Conservation (phyloP, 352 stramenopile genomes). For the Pseudoperonospora humuli region DNA sequence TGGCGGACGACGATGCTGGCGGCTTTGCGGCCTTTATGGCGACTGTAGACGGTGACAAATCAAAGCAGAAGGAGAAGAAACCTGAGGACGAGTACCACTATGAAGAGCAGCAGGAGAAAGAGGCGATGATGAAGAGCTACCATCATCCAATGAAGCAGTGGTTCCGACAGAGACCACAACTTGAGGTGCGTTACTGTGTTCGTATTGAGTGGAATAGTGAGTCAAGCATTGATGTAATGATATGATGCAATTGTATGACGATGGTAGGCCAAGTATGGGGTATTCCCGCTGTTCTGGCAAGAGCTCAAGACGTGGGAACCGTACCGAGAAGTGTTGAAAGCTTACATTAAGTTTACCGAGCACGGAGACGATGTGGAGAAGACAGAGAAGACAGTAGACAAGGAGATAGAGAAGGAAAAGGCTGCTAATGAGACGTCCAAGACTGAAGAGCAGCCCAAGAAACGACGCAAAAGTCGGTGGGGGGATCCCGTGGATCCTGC, state of each 20-base stretch:
- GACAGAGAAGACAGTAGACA: conserved; percentile 1
- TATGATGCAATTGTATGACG: conserved; percentile 12
- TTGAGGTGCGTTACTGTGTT: conserved; percentile 23
- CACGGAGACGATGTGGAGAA: conserved; percentile 21
- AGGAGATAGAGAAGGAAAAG: conserved; percentile 7
- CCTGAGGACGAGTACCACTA: conserved; percentile 59
- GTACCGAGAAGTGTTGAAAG: conserved; percentile 88
- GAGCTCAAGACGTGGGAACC: conserved; percentile 90
- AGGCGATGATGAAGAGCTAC: conserved; percentile 86
- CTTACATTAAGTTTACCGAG: conserved; percentile 83
- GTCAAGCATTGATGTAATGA: background rate
- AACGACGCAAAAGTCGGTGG: conserved; percentile 82
- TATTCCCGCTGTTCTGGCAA: conserved; percentile 92
- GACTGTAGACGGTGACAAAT: conserved; percentile 28
- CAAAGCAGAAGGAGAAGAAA: conserved; percentile 3
- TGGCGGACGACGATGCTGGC: conserved; percentile 37
- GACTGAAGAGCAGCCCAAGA: conserved; percentile 43
- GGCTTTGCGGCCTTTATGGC: conserved; percentile 74
- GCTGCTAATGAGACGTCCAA: conserved; percentile 11
- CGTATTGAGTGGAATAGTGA: background rate
- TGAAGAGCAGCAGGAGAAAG: conserved; percentile 80
- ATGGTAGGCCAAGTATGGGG: conserved; percentile 72
- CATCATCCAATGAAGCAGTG: conserved; percentile 85
- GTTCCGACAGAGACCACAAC: conserved; percentile 58
- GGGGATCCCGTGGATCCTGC: conserved; percentile 48